Conservation (phyloP, 2,329 filamentous ascomycete genomes). For the Botryosphaeria agaves region DNA sequence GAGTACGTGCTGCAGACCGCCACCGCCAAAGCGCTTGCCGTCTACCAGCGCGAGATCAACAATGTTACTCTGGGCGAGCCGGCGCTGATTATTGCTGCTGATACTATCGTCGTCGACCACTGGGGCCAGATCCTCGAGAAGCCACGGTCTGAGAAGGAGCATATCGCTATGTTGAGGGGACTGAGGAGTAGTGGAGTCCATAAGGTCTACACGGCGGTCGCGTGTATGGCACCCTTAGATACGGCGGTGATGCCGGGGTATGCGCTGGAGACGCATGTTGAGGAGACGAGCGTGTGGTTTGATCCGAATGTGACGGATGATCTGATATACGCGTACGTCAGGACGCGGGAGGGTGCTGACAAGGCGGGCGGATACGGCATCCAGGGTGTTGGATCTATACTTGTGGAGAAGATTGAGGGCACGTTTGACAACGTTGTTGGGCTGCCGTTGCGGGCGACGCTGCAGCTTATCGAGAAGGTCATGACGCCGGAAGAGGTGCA, state of each 20-base stretch:
- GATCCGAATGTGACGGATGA: conserved; percentile 61
- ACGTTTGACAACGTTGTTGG: conserved; percentile 90
- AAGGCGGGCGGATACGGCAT: conserved; percentile 95
- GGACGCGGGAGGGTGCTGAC: conserved; percentile 79
- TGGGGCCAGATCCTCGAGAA: conserved; percentile 78
- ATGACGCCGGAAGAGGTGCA: conserved; percentile 45
- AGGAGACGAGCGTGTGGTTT: conserved; percentile 87
- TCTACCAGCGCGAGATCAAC: conserved; percentile 44
- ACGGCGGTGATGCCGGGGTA: conserved; percentile 77
- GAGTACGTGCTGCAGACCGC: conserved; percentile 88
- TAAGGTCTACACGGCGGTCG: conserved; percentile 73
- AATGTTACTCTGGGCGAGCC: conserved; percentile 48
- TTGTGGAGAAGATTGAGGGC: conserved; percentile 81
- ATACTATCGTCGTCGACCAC: conserved; percentile 71
- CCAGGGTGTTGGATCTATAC: conserved; percentile 70
- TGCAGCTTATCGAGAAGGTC: conserved; percentile 79
- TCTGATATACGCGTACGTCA: conserved; percentile 61
- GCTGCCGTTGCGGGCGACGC: conserved; percentile 58
- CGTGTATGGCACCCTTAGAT: conserved; percentile 63
- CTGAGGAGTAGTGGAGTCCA: conserved; percentile 56
- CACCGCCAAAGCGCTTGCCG: conserved; percentile 61
- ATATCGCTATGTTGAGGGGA: conserved; percentile 66
- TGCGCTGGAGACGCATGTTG: conserved; percentile 59
- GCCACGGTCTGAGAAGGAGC: conserved; percentile 63
- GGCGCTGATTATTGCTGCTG: conserved; percentile 71